Evolutionary conservation across 192 early-diverging fungal species (phyloP).

Genomic region (Gonapodya prolifera): DNA sequence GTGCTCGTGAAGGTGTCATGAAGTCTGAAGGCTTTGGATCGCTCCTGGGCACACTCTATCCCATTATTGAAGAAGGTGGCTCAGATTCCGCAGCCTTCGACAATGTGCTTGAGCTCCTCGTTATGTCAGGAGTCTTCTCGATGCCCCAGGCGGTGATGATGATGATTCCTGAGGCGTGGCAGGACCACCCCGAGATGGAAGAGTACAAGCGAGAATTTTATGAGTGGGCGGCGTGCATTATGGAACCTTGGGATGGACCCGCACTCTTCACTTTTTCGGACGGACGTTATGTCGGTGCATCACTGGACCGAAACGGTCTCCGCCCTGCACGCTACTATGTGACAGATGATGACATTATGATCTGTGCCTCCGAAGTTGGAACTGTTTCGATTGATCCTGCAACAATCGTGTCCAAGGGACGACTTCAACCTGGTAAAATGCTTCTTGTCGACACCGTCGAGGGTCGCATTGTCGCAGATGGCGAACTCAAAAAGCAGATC

Average conservation of each 20-base stretch:
- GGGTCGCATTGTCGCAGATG: constrained; percentile 82
- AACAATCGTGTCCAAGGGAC: constrained; percentile 73
- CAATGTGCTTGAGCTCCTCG: constrained; percentile 89
- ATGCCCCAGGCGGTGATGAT: constrained; percentile 96
- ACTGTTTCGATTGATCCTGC: constrained; percentile 72
- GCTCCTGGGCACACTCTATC: constrained; percentile 71
- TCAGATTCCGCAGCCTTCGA: constrained; percentile 96
- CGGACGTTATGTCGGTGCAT: constrained; percentile 94
- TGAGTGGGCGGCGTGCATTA: constrained; percentile 92
- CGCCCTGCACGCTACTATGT: constrained; percentile 97
- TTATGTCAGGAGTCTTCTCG: constrained; percentile 77
- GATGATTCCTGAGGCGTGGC: constrained; percentile 99
- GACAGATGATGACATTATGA: constrained; percentile 84
- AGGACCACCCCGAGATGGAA: constrained; percentile 74
- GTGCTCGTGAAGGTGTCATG: constrained; percentile 91
- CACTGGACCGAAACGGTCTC: constrained; percentile 94
- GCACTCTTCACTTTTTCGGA: constrained; percentile 96
- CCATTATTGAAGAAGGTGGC: constrained; percentile 89
- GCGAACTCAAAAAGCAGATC: constrained; percentile 69
- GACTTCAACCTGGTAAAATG: constrained; percentile 93
- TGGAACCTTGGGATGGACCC: constrained; percentile 99
- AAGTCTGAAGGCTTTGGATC: constrained; percentile 63
- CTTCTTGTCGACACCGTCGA: constrained; percentile 88
- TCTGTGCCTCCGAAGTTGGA: constrained; percentile 95
- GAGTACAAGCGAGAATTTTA: constrained; percentile 83